Percentiles rank a stretch among this genome's conserved stretches.
phyloP scores from a whole-genome alignment of 805 yeast species.

The Wickerhamiella vanderwaltii region DNA sequence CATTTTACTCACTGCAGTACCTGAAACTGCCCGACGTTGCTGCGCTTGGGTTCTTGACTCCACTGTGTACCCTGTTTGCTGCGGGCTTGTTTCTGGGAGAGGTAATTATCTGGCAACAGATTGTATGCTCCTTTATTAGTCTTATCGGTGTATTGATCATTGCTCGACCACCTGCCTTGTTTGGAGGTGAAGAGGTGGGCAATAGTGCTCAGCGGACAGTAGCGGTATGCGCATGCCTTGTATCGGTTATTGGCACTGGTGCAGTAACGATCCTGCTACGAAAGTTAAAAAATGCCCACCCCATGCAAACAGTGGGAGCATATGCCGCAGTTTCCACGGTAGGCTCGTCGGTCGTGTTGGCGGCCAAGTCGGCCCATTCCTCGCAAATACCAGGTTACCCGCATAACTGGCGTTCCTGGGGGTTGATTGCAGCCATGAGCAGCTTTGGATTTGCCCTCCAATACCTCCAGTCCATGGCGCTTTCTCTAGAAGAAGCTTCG shows the following conservation, averaged over 20 bases:
- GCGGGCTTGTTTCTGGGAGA: slow-evolving; percentile 63
- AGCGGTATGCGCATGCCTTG: slow-evolving; percentile 14
- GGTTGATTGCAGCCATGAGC: slow-evolving; percentile 48
- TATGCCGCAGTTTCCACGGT: slow-evolving; percentile 53
- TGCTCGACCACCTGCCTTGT: slow-evolving; percentile 67
- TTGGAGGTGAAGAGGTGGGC: slow-evolving; percentile 31
- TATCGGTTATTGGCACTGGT: neutral
- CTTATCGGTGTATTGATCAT: slow-evolving; percentile 65
- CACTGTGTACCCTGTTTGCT: slow-evolving; percentile 60
- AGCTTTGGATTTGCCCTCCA: slow-evolving; percentile 75
- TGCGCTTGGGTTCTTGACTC: slow-evolving; percentile 64
- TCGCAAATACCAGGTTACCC: neutral
- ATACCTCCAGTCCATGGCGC: slow-evolving; percentile 63
- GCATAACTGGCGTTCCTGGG: slow-evolving; percentile 34
- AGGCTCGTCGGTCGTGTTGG: slow-evolving; percentile 39
- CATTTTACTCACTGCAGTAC: slow-evolving; percentile 62
- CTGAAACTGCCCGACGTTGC: slow-evolving; percentile 71
- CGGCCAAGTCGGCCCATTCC: slow-evolving; percentile 29
- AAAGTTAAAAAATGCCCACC: slow-evolving; percentile 62
- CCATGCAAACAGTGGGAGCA: slow-evolving; percentile 65
- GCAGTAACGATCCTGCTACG: slow-evolving; percentile 35
- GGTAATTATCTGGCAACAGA: slow-evolving; percentile 52
- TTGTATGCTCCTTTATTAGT: slow-evolving; percentile 54
- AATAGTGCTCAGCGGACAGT: slow-evolving; percentile 18
- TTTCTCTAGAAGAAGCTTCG: slow-evolving; percentile 70